Base-by-base conservation (phyloP, 108 stramenopile species). In the Poteriospumella lacustris region DNA sequence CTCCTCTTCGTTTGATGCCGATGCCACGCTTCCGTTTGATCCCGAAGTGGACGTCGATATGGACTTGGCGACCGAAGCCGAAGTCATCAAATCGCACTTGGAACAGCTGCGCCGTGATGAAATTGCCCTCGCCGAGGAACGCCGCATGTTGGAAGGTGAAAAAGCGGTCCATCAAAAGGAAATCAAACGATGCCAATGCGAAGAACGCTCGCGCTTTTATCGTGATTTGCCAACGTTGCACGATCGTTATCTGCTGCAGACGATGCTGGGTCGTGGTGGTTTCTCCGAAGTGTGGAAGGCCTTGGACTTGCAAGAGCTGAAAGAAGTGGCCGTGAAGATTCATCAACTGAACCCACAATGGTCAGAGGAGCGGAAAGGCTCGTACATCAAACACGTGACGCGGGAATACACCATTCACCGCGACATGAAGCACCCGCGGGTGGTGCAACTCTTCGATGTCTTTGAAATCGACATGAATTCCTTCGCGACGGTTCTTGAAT, bases 271-370 rank as follows among this genome's bases (percentile, higher is more conserved):
- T 36, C 92, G 92, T 83, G 98, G 98, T 19, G 98, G 98, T 44
- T 99, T 99, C 86, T 91, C 91, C 36, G 98, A 99, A 87, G 98
- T 99, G 0, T 99, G 98, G 98, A 86, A 88, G 41, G 95, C 93
- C 0, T 94, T 89, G 60, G 98, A 99, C 82, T 77, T 97, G 43
- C 60, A 76, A 5, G 90, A 88, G 43, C 44, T 91, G 36, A 84
- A 85, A n/a, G 87, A 93, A 73, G 95, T 96, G 3, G 97, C 97
- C 15, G 94, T 98, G 44, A 98, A 99, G 85, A 94, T 99, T 68
- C 98, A 99, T 81, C 93, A 95, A 78, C 88, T 97, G 24, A 92
- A 95, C 80, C 88, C 94, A 39, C 79, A 88, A 2, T 99, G 98
- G 98, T 90, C 88, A 39, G 96, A 97, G 70, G 84, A 87, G 58